Conservation (phyloP, 1,139 yeast genomes). For the Magnusiomyces suaveolens region DNA sequence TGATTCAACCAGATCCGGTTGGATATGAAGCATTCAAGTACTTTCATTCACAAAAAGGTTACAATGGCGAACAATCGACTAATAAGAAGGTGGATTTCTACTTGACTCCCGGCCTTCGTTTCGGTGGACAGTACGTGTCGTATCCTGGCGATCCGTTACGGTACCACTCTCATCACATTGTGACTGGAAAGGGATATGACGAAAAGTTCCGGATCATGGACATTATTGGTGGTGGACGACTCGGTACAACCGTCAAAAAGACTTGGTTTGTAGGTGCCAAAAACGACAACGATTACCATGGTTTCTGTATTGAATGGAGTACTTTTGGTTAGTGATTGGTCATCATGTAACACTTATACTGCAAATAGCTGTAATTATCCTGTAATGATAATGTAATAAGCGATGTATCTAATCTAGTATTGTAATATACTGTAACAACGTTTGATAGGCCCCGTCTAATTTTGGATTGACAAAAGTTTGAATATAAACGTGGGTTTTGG, state of each 20-base stretch:
- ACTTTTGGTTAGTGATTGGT: constrained; percentile 30
- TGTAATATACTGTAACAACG: neutral
- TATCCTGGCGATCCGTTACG: constrained; percentile 93
- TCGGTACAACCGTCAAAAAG: constrained; percentile 90
- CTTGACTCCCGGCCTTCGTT: constrained; percentile 76
- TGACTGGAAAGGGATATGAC: constrained; percentile 44
- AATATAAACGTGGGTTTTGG: neutral
- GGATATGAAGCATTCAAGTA: constrained; percentile 1
- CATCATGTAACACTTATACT: neutral
- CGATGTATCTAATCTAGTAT: neutral
- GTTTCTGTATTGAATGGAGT: constrained; percentile 36
- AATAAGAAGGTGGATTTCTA: constrained; percentile 26
- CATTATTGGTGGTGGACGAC: constrained; percentile 71
- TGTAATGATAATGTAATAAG: neutral
- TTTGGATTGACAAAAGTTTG: neutral
- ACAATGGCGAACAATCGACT: neutral
- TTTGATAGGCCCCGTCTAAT: neutral
- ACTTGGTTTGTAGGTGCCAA: constrained; percentile 56
- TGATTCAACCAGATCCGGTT: neutral
- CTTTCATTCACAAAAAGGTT: neutral
- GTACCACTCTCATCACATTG: constrained; percentile 79
- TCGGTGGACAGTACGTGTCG: constrained; percentile 81
- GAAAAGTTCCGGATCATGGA: constrained; percentile 47
- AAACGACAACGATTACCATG: constrained; percentile 20
- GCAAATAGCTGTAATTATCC: too few species aligned